phyloP scores from a whole-genome alignment of 805 yeast species.

The Saccharomycopsis amapae region DNA sequence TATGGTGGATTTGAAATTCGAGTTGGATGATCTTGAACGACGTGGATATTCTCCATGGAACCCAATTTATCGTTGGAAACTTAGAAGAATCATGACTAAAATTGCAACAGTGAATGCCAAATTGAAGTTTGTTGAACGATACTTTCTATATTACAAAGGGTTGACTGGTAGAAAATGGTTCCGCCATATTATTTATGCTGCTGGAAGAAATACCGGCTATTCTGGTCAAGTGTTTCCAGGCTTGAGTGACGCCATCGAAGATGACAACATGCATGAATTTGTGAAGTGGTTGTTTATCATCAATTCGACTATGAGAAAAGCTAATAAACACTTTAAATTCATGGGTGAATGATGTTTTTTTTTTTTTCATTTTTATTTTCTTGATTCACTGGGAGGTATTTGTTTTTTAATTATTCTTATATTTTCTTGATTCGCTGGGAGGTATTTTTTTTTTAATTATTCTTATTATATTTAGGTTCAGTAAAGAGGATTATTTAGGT shows the following conservation, averaged over 20 bases:
- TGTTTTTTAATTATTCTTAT: not conserved
- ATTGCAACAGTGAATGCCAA: slow-evolving; percentile 28
- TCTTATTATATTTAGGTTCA: not conserved
- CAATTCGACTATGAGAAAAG: not conserved
- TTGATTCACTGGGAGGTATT: not conserved
- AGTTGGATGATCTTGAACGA: not conserved
- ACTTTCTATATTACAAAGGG: slow-evolving; percentile 39
- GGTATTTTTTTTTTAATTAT: too few relatives aligned
- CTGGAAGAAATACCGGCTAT: slow-evolving; percentile 52
- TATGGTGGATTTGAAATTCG: not conserved
- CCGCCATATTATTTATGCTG: slow-evolving; percentile 44
- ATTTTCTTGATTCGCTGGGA: not conserved
- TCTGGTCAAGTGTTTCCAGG: slow-evolving; percentile 49
- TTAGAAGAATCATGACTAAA: not conserved
- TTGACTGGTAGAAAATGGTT: slow-evolving; percentile 45
- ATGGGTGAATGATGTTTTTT: too few relatives aligned
- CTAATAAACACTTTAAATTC: slow-evolving; percentile 18
- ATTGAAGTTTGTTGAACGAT: slow-evolving; percentile 37
- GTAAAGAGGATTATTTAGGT: too few relatives aligned
- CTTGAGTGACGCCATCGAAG: slow-evolving; percentile 46
- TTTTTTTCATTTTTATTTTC: too few relatives aligned
- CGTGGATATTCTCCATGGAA: slow-evolving; percentile 1
- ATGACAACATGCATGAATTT: slow-evolving; percentile 32
- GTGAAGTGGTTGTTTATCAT: slow-evolving; percentile 28
- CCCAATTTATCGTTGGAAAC: slow-evolving; percentile 1